Evolutionary conservation across 2,329 filamentous ascomycete species (phyloP).

Genomic region (Beauveria varroae): DNA sequence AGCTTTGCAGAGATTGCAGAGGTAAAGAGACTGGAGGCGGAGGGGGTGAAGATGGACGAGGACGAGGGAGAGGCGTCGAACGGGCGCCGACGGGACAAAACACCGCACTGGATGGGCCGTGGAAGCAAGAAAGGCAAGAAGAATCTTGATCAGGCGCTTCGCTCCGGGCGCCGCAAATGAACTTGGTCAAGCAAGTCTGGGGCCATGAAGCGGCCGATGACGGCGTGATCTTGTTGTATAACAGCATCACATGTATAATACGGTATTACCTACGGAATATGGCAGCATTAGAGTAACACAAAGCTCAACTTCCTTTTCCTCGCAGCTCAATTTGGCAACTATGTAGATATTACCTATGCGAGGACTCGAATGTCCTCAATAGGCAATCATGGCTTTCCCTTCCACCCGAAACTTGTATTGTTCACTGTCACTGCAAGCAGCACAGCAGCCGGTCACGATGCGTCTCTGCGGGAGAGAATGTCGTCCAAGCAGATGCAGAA

Average conservation of each 20-base stretch:
- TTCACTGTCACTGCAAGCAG: too few relatives aligned
- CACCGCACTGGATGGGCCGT: neutral
- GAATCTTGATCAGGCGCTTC: neutral
- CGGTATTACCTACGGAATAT: neutral
- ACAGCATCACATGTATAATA: neutral
- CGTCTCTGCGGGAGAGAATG: too few relatives aligned
- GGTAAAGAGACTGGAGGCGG: neutral
- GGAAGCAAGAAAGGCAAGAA: neutral
- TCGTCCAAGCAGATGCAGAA: too few relatives aligned
- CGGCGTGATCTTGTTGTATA: neutral
- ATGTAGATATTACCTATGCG: neutral
- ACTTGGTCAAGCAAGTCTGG: too few relatives aligned
- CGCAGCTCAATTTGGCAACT: neutral
- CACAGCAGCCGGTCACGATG: too few relatives aligned
- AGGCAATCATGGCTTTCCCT: too few relatives aligned
- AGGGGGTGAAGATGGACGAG: too few relatives aligned
- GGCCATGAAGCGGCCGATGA: neutral
- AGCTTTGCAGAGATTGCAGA: conserved; percentile 11
- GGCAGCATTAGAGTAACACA: neutral
- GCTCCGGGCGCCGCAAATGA: neutral
- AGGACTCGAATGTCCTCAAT: neutral
- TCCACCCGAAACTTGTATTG: too few relatives aligned
- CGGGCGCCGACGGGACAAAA: neutral
- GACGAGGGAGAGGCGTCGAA: neutral
- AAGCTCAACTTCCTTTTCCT: neutral